Conservation (phyloP, 2,329 filamentous ascomycete species). For the Neopestalotiopsis clavispora region DNA sequence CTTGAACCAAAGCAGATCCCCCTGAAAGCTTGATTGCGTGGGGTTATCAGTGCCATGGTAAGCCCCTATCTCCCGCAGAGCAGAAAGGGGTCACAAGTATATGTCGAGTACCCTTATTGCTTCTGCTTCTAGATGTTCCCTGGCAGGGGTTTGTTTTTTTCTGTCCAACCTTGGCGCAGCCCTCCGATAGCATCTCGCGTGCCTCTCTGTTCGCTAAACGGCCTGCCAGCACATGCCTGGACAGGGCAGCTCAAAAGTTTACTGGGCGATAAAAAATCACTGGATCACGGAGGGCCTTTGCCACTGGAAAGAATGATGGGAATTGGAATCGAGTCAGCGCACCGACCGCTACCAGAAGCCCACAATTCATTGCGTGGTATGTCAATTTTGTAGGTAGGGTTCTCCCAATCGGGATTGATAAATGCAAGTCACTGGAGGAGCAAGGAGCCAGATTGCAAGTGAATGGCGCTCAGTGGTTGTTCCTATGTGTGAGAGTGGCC, state of each 20-base stretch:
- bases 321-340: neutral
- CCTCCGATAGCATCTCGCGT: neutral
- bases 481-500: neutral
- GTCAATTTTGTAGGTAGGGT: neutral
- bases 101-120: neutral
- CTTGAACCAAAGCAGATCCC: neutral
- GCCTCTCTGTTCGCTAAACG: neutral
- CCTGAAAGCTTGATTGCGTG: neutral
- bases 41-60: neutral
- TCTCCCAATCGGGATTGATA: neutral
- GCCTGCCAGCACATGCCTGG: neutral
- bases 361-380: neutral
- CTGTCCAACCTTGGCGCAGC: neutral
- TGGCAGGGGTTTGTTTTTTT: neutral
- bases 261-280: neutral
- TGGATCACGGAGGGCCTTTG: neutral
- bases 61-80: conserved; percentile 6
- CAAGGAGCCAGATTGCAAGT: neutral
- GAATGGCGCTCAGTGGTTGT: neutral
- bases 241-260: neutral
- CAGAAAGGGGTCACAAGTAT: conserved; percentile 5
- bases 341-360: neutral
- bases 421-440: conserved; percentile 1
- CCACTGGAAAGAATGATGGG: neutral
- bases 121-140: neutral